A percentile compares a stretch with the other conserved stretches of the same genome.
phyloP scores from a whole-genome alignment of 2,329 filamentous ascomycete species.

The Sphaerostilbella broomeana region DNA sequence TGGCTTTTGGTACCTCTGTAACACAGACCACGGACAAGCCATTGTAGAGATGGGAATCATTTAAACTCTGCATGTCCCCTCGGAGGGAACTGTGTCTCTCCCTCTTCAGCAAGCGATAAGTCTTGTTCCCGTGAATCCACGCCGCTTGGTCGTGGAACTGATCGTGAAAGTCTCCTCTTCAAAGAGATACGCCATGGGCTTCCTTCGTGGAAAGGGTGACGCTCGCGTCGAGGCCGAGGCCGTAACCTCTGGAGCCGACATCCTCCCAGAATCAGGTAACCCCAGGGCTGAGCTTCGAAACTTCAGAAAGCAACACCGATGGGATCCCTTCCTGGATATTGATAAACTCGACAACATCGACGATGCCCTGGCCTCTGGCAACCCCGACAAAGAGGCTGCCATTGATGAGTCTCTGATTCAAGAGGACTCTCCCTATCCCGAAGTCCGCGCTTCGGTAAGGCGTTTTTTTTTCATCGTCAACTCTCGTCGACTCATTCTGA shows the following conservation, averaged over 20 bases:
- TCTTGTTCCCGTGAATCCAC: background rate
- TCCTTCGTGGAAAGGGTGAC: conserved; percentile 15
- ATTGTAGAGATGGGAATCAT: no score
- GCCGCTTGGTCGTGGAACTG: no score
- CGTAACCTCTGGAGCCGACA: conserved; percentile 17
- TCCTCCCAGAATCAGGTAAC: conserved; percentile 16
- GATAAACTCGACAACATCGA: conserved; percentile 48
- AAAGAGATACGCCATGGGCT: conserved; percentile 18
- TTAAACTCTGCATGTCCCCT: background rate
- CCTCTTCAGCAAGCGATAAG: background rate
- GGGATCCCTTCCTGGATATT: conserved; percentile 51
- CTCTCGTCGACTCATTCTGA: background rate
- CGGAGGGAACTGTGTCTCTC: background rate
- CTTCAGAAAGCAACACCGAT: conserved; percentile 45
- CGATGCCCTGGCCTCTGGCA: conserved; percentile 36
- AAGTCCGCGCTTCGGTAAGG: conserved; percentile 22
- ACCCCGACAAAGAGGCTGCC: conserved; percentile 38
- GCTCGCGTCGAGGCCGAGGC: conserved; percentile 12
- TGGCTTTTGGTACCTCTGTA: no score
- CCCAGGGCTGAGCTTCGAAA: conserved; percentile 29
- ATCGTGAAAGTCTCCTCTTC: no score
- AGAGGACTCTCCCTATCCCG: conserved; percentile 41
- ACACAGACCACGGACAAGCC: no score
- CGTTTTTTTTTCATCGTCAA: background rate
- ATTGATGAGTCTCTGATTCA: conserved; percentile 42